phyloP scores from a whole-genome alignment of 495 filamentous ascomycete genomes.

The Daldinia loculata region DNA sequence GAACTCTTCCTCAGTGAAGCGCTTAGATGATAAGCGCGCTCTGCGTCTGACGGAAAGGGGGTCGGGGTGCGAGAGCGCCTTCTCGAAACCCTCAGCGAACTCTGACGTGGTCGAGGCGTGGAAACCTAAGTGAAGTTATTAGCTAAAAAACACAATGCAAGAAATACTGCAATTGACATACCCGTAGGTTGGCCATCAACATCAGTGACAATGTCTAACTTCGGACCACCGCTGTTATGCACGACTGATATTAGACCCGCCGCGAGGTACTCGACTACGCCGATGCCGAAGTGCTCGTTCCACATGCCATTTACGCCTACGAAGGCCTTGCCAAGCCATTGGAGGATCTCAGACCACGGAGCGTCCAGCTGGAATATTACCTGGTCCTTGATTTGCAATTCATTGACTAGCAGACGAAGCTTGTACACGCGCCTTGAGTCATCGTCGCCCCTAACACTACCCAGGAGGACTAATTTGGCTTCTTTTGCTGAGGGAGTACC shows the following conservation, averaged over 20 bases:
- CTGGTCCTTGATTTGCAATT: slow-evolving; percentile 80
- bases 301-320: slow-evolving; percentile 98
- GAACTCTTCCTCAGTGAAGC: slow-evolving; percentile 92
- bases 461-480: slow-evolving; percentile 81
- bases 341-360: slow-evolving; percentile 82
- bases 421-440: slow-evolving; percentile 92
- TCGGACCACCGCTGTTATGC: slow-evolving; percentile 90
- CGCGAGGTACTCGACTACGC: slow-evolving; percentile 97
- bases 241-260: slow-evolving; percentile 92
- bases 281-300: slow-evolving; percentile 99
- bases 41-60: slow-evolving; percentile 74
- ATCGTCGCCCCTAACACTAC: slow-evolving; percentile 81
- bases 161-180: slow-evolving; percentile 41
- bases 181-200: slow-evolving; percentile 79
- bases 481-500: slow-evolving; percentile 54
- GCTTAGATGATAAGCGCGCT: slow-evolving; percentile 75
- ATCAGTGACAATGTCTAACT: slow-evolving; percentile 87
- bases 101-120: slow-evolving; percentile 78
- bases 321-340: slow-evolving; percentile 74
- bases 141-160: slow-evolving; percentile 9
- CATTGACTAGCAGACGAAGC: slow-evolving; percentile 85
- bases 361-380: slow-evolving; percentile 91
- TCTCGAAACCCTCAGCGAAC: slow-evolving; percentile 80
- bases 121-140: slow-evolving; percentile 66
- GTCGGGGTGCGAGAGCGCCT: slow-evolving; percentile 71